A percentile compares a stretch with the other conserved stretches of the same genome.
These are phyloP conservation scores for Ophiostoma australiae DNA, from an alignment of 2,329 filamentous ascomycete genomes.

Conservation along the genomic window DNA sequence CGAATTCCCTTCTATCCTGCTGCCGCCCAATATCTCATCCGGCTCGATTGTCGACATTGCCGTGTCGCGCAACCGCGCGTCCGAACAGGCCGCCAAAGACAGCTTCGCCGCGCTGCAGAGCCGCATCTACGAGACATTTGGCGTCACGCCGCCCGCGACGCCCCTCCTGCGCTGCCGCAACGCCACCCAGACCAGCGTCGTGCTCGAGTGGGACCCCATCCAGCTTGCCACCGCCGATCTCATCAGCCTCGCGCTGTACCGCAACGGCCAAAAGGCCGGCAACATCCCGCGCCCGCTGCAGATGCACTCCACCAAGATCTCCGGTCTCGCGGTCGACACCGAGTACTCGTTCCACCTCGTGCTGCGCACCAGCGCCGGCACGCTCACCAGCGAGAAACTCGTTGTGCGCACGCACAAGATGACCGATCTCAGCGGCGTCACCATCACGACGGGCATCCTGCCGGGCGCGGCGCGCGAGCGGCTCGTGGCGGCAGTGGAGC, in stretches of 20 bases:
- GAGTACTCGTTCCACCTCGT: slow-evolving; percentile 95
- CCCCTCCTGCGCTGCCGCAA: slow-evolving; percentile 88
- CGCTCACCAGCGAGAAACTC: slow-evolving; percentile 76
- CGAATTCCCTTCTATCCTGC: slow-evolving; percentile 95
- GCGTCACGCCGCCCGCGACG: slow-evolving; percentile 67
- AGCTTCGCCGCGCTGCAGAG: slow-evolving; percentile 82
- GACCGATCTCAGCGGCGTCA: slow-evolving; percentile 94
- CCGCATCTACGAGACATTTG: slow-evolving; percentile 81
- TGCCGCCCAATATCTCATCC: slow-evolving; percentile 89
- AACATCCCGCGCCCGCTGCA: slow-evolving; percentile 83
- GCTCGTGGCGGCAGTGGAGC: slow-evolving; percentile 69
- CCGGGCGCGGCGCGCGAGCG: slow-evolving; percentile 67
- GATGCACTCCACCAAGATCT: slow-evolving; percentile 95
- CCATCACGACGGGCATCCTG: slow-evolving; percentile 84
- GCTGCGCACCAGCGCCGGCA: slow-evolving; percentile 83
- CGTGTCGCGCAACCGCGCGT: slow-evolving; percentile 76
- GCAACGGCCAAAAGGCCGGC: slow-evolving; percentile 94
- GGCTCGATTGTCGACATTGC: slow-evolving; percentile 98
- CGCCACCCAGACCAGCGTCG: slow-evolving; percentile 95
- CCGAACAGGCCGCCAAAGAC: slow-evolving; percentile 68
- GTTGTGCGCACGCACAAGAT: slow-evolving; percentile 93
- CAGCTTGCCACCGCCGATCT: slow-evolving; percentile 87
- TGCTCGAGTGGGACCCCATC: slow-evolving; percentile 96
- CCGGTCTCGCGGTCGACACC: slow-evolving; percentile 89
- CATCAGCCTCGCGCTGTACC: slow-evolving; percentile 82